Evolutionary conservation across 345 rosid species (phyloP).

Genomic region (Melastoma malabathricum): DNA sequence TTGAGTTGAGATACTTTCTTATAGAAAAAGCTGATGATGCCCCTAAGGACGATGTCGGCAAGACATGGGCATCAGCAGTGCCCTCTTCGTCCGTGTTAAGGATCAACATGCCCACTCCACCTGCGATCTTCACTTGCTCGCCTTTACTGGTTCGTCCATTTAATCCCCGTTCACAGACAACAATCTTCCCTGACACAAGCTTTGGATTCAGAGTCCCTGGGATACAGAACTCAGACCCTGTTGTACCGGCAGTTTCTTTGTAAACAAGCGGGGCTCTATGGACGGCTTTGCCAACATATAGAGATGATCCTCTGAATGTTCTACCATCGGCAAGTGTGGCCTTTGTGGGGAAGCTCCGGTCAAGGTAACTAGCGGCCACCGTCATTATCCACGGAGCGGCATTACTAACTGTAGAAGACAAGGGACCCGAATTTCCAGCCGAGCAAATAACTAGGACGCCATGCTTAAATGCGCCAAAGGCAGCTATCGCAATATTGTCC

Average conservation of each 20-base stretch:
- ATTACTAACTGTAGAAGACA: constrained; percentile 32
- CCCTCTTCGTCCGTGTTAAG: constrained; percentile 44
- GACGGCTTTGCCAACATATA: constrained; percentile 26
- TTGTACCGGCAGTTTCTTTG: constrained; percentile 37
- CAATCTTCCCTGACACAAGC: constrained; percentile 41
- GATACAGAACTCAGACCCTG: constrained; percentile 31
- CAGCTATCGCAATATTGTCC: constrained; percentile 46
- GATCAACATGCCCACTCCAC: constrained; percentile 65
- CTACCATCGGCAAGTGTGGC: constrained; percentile 38
- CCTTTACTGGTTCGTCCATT: constrained; percentile 42
- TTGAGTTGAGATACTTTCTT: constrained; percentile 25
- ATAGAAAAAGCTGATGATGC: constrained; percentile 30
- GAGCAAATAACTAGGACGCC: constrained; percentile 74
- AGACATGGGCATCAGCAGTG: constrained; percentile 45
- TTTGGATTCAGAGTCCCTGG: constrained; percentile 12
- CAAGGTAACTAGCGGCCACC: constrained; percentile 66
- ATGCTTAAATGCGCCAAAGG: constrained; percentile 36
- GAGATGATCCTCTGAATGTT: constrained; percentile 32
- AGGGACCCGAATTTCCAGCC: constrained; percentile 70
- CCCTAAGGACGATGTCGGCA: constrained; percentile 47
- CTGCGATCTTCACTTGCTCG: constrained; percentile 20
- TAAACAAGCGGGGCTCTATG: constrained; percentile 31
- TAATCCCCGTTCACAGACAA: constrained; percentile 39
- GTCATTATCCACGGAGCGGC: constrained; percentile 84
- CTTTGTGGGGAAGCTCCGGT: constrained; percentile 50